Conservation (phyloP, 225 moss, liverwort and hornwort genomes). For the Pleurozium schreberi region DNA sequence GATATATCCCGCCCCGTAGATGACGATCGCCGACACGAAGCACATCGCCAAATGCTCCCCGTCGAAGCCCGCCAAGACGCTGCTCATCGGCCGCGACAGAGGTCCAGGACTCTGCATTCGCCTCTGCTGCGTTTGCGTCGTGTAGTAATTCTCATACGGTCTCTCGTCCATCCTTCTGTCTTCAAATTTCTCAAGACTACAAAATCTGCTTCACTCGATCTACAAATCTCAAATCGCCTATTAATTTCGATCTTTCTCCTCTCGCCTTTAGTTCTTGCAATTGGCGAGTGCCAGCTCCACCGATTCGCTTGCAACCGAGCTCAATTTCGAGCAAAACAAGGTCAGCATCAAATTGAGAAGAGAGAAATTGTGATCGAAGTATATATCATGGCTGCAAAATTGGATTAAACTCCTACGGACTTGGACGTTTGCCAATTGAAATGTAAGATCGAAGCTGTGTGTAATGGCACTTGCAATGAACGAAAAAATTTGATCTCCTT, state of each 20-base stretch:
- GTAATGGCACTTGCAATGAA: background rate
- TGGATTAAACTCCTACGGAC: background rate
- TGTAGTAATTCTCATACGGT: conserved; percentile 20
- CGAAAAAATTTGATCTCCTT: background rate
- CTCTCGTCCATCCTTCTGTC: conserved; percentile 17
- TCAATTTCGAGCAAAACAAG: background rate
- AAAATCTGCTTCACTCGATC: background rate
- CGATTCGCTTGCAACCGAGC: background rate
- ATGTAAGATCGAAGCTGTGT: background rate
- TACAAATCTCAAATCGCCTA: background rate
- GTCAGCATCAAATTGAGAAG: background rate
- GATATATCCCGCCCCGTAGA: conserved; percentile 32
- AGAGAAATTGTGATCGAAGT: background rate
- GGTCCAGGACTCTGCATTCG: conserved; percentile 10
- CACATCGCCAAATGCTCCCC: conserved; percentile 23
- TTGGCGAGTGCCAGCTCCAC: background rate
- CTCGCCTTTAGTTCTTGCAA: background rate
- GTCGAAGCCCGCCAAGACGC: conserved; percentile 22
- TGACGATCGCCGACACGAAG: conserved; percentile 10
- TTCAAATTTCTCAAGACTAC: background rate
- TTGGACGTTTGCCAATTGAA: background rate
- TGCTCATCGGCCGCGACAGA: conserved; percentile 3
- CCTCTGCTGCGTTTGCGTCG: conserved; percentile 18
- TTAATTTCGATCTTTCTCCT: background rate
- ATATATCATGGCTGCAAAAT: background rate